Conservation (phyloP, 805 yeast species). For the Candida methanosorbosa region DNA sequence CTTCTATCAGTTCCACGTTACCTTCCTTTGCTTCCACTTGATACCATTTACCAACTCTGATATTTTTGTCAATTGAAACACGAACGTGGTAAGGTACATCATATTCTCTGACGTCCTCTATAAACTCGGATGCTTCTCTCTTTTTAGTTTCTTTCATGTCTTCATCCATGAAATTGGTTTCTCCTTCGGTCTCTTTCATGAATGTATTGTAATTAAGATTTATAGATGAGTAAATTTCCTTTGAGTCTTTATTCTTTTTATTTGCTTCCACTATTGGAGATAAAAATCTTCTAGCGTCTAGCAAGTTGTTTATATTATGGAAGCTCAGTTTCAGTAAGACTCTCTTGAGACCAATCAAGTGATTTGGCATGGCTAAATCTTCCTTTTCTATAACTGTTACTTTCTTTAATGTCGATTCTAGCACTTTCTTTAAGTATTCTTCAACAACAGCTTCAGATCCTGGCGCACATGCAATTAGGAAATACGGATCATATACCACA, state of each 20-base stretch:
- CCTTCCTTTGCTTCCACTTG: constrained; percentile 60
- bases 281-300: constrained; percentile 62
- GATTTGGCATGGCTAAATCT: constrained; percentile 78
- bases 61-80: constrained; percentile 81
- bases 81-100: constrained; percentile 97
- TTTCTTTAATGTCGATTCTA: constrained; percentile 57
- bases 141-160: constrained; percentile 1
- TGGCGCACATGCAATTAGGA: constrained; percentile 57
- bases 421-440: constrained; percentile 61
- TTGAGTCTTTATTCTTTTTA: constrained; percentile 47
- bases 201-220: constrained; percentile 29
- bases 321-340: constrained; percentile 61
- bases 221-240: constrained; percentile 58
- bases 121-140: constrained; percentile 41
- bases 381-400: constrained; percentile 57
- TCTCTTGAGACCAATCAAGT: constrained; percentile 66
- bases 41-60: constrained; percentile 96
- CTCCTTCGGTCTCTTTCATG: constrained; percentile 23
- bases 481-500: constrained; percentile 78
- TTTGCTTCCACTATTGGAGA: constrained; percentile 67
- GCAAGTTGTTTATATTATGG: constrained; percentile 63
- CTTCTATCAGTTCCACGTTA: constrained; percentile 44
- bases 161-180: constrained; percentile 16
- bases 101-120: constrained; percentile 82
- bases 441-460: constrained; percentile 71